Conservation (phyloP, 768 basidiomycete species). For the Trametes elegans region DNA sequence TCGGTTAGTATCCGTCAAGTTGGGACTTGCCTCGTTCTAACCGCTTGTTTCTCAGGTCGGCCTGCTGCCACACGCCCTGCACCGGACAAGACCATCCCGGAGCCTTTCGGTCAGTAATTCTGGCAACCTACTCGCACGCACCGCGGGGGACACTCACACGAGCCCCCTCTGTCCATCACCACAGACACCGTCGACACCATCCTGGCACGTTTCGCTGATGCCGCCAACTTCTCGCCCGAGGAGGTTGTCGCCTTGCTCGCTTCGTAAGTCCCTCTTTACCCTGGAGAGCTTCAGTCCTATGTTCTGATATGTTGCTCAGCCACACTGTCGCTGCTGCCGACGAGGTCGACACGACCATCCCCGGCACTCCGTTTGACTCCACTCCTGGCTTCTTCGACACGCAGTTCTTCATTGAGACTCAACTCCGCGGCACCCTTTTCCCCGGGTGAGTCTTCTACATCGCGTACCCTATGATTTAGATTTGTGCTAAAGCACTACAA, state of each 20-base stretch:
- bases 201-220: slow-evolving; percentile 21
- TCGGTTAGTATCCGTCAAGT: slow-evolving; percentile 22
- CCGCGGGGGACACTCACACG: too few species aligned
- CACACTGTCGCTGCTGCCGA: slow-evolving; percentile 26
- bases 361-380: slow-evolving; percentile 27
- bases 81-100: slow-evolving; percentile 17
- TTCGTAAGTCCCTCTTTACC: slow-evolving; percentile 20
- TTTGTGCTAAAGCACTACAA: too few species aligned
- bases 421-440: slow-evolving; percentile 26
- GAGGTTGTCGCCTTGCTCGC: slow-evolving; percentile 23
- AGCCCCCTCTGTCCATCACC: neutral
- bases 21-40: neutral
- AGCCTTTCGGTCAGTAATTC: slow-evolving; percentile 7
- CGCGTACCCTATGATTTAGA: too few species aligned
- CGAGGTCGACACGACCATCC: slow-evolving; percentile 24
- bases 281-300: too few species aligned
- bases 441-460: slow-evolving; percentile 23
- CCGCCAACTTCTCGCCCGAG: slow-evolving; percentile 15
- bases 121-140: too few species aligned
- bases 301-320: too few species aligned
- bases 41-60: slow-evolving; percentile 18
- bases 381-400: slow-evolving; percentile 28
- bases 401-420: slow-evolving; percentile 29
- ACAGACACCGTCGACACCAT: slow-evolving; percentile 23
- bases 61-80: slow-evolving; percentile 16